Percentiles rank a stretch among this genome's conserved stretches.
Conservation (phyloP, 1,284 basidiomycete species). For the Marasmius fiardii region DNA sequence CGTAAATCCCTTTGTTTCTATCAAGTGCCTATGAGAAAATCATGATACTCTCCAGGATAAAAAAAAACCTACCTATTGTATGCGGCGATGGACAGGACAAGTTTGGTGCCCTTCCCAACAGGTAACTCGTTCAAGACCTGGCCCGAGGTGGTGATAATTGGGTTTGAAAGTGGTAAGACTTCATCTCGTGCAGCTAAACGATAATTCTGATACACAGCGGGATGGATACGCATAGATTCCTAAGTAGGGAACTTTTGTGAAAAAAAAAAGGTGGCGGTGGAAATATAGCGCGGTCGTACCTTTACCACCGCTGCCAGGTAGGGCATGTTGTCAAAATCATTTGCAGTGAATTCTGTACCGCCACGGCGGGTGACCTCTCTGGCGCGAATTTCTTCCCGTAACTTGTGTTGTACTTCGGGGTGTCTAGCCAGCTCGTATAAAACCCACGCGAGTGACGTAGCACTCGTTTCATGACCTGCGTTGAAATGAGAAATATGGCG, state of each 20-base stretch:
- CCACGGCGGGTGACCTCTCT: conserved; percentile 32
- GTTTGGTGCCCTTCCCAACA: conserved; percentile 32
- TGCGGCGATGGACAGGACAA: conserved; percentile 34
- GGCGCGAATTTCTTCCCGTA: conserved; percentile 36
- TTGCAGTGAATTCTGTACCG: conserved; percentile 33
- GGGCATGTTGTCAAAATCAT: conserved; percentile 40
- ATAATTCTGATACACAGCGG: conserved; percentile 40
- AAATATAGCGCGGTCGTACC: conserved; percentile 20
- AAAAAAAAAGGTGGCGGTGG: not conserved
- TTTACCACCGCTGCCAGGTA: conserved; percentile 44
- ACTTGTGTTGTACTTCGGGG: conserved; percentile 31
- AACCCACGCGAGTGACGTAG: conserved; percentile 34
- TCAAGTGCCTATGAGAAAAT: not conserved
- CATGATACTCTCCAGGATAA: not conserved
- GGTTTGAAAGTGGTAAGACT: conserved; percentile 33
- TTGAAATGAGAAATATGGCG: too few relatives aligned
- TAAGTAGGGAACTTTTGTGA: conserved; percentile 13
- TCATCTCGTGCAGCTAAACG: conserved; percentile 36
- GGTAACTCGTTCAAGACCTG: conserved; percentile 25
- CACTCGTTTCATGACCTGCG: conserved; percentile 9
- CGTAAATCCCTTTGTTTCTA: conserved; percentile 48
- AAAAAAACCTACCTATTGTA: conserved; percentile 34
- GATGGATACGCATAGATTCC: conserved; percentile 45
- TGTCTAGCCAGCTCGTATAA: conserved; percentile 37
- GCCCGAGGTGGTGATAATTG: conserved; percentile 30